phyloP scores from a whole-genome alignment of 1,284 basidiomycete genomes.

The Trametes polyzona region DNA sequence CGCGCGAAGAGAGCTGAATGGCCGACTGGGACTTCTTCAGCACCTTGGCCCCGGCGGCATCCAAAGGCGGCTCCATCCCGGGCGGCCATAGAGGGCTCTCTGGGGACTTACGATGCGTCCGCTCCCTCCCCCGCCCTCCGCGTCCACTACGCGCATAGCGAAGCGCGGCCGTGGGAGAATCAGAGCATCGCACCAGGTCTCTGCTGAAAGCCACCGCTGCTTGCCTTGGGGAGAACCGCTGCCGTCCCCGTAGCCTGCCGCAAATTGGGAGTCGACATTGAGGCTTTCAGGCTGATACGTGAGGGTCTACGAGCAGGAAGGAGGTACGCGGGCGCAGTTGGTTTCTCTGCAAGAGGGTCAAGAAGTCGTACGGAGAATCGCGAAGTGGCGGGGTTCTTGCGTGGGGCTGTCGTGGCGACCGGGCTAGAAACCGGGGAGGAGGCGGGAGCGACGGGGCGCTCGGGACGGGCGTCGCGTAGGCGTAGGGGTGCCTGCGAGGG shows the following conservation, averaged over 20 bases:
- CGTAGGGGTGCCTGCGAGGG: conserved; percentile 52
- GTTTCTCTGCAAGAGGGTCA: conserved; percentile 24
- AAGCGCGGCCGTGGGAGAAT: conserved; percentile 75
- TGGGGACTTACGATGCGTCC: conserved; percentile 55
- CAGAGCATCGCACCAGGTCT: conserved; percentile 80
- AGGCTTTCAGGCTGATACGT: conserved; percentile 47
- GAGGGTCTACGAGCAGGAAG: conserved; percentile 25
- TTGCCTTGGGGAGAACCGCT: conserved; percentile 40
- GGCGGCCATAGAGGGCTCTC: conserved; percentile 45
- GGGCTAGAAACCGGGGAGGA: conserved; percentile 18
- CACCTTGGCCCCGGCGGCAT: conserved; percentile 11
- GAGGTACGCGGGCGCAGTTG: conserved; percentile 29
- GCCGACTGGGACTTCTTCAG: conserved; percentile 31
- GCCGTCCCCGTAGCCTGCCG: conserved; percentile 32
- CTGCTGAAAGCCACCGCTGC: conserved; percentile 70
- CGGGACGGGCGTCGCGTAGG: conserved; percentile 43
- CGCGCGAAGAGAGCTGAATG: conserved; percentile 19
- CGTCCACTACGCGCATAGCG: conserved; percentile 44
- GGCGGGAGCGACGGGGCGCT: conserved; percentile 19
- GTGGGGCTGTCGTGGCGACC: conserved; percentile 25
- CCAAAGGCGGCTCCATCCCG: conserved; percentile 16
- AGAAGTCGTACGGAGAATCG: conserved; percentile 28
- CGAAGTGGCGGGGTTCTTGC: conserved; percentile 4
- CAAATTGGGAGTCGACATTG: conserved; percentile 67
- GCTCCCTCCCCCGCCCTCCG: conserved; percentile 26